These are phyloP conservation scores for Angophora floribunda DNA, from an alignment of 345 rosid genomes.

Conservation along the genomic window DNA sequence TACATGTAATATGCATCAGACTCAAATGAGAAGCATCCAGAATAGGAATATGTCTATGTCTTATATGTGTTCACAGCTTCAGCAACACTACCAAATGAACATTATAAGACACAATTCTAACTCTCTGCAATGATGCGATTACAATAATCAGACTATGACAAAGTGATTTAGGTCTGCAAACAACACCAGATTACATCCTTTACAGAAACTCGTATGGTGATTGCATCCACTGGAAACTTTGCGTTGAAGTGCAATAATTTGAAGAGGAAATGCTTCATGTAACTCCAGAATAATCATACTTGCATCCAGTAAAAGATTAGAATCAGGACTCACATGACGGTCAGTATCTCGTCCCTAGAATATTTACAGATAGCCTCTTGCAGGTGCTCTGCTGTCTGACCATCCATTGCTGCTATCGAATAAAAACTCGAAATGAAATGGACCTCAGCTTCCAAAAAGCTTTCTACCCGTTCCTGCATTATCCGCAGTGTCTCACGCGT, in stretches of 20 bases:
- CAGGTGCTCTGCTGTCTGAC: conserved; percentile 91
- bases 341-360: conserved; percentile 52
- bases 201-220: not conserved
- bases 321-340: conserved; percentile 63
- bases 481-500: conserved; percentile 67
- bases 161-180: not conserved
- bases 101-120: not conserved
- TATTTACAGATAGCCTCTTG: conserved; percentile 58
- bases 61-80: not conserved
- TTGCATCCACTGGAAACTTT: not conserved
- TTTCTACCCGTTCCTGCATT: conserved; percentile 82
- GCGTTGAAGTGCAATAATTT: not conserved
- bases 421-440: conserved; percentile 90
- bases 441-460: conserved; percentile 59
- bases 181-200: not conserved
- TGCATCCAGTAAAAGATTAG: not conserved
- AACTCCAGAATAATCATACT: not conserved
- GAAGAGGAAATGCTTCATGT: not conserved
- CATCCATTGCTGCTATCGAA: conserved; percentile 96
- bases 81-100: not conserved
- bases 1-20: not conserved
- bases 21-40: not conserved
- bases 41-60: not conserved
- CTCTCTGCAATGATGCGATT: not conserved
- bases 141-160: not conserved